A percentile compares a stretch with the other conserved stretches of the same genome.
These are phyloP conservation scores for Clarkia xantiana DNA, from an alignment of 345 rosid species.

Conservation along the genomic window DNA sequence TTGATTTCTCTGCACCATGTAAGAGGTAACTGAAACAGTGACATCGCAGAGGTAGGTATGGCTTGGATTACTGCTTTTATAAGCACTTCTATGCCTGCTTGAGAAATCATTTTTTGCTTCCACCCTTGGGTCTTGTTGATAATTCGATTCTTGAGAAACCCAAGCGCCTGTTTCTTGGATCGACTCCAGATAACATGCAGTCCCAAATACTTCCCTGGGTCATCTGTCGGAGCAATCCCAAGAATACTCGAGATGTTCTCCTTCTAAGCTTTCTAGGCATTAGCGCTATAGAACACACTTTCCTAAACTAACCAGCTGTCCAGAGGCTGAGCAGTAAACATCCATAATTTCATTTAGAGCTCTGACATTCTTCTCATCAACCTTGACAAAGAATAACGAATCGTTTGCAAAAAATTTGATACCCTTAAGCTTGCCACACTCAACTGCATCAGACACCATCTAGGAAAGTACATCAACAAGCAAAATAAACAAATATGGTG, in stretches of 20 bases:
- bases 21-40: neutral
- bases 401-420: neutral
- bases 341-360: neutral
- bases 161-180: neutral
- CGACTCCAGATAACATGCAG: neutral
- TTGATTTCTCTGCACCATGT: neutral
- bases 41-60: neutral
- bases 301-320: neutral
- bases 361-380: neutral
- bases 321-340: neutral
- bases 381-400: neutral
- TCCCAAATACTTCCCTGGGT: neutral
- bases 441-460: neutral
- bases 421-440: neutral
- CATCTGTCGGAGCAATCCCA: neutral
- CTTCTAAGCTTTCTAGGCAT: neutral
- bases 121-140: neutral
- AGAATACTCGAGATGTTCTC: neutral
- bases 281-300: neutral
- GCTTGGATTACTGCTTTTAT: neutral
- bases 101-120: neutral
- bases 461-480: neutral
- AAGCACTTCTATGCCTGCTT: neutral
- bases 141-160: neutral
- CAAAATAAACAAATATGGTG: neutral